Conservation (phyloP, 192 early-diverging fungal species). For the Anaeromyces robustus region DNA sequence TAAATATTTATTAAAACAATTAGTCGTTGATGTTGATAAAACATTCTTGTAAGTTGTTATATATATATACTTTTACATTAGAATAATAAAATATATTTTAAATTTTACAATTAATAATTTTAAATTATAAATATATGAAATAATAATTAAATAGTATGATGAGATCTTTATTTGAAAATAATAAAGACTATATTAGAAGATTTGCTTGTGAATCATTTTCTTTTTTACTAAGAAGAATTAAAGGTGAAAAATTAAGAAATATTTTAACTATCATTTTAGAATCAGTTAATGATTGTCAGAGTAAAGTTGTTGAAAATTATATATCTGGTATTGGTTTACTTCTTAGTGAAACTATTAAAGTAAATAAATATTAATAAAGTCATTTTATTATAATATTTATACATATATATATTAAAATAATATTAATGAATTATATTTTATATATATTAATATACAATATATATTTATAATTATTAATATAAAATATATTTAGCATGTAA, state of each 20-base stretch:
- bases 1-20: constrained; percentile 65
- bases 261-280: constrained; percentile 50
- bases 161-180: constrained; percentile 49
- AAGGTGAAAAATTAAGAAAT: constrained; percentile 31
- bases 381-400: too few species aligned
- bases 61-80: too few species aligned
- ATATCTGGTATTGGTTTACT: constrained; percentile 63
- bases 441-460: background rate
- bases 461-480: background rate
- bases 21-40: constrained; percentile 48
- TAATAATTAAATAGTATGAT: constrained; percentile 40
- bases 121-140: background rate
- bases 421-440: too few species aligned
- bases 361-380: background rate
- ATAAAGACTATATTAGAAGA: constrained; percentile 59
- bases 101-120: background rate
- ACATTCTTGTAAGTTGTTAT: constrained; percentile 44
- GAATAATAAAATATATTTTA: background rate
- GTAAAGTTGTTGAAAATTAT: constrained; percentile 20
- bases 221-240: constrained; percentile 68
- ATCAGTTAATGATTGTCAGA: constrained; percentile 14
- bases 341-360: constrained; percentile 70
- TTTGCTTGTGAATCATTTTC: constrained; percentile 89
- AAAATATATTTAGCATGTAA: background rate
- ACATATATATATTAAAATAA: too few species aligned